Evolutionary conservation across 1,284 basidiomycete species (phyloP).

Genomic region (Irpex lacteus): DNA sequence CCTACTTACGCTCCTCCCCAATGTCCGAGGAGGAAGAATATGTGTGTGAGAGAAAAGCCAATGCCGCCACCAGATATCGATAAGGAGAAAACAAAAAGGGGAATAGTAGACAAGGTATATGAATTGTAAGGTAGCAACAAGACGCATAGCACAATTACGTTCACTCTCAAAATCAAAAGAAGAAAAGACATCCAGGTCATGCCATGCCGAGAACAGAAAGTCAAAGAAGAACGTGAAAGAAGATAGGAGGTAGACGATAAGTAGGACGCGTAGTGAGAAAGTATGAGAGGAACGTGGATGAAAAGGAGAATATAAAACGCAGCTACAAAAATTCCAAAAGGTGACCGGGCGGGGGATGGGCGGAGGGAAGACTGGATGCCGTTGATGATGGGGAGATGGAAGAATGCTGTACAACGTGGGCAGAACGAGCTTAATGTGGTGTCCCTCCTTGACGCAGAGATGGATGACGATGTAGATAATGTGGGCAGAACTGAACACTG

Average conservation of each 20-base stretch:
- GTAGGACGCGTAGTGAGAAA: slow-evolving; percentile 1
- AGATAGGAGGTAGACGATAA: background rate
- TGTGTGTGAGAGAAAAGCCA: background rate
- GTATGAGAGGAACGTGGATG: background rate
- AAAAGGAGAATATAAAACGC: background rate
- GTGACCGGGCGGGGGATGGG: background rate
- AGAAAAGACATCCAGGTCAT: background rate
- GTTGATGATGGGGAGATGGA: background rate
- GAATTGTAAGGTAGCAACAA: slow-evolving; percentile 12
- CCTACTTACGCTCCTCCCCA: background rate
- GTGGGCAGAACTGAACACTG: background rate
- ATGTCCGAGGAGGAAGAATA: background rate
- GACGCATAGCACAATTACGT: slow-evolving; percentile 6
- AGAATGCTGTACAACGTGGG: background rate
- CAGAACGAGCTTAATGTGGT: background rate
- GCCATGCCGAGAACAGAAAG: slow-evolving; percentile 1
- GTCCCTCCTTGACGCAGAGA: background rate
- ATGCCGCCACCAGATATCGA: background rate
- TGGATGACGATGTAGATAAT: slow-evolving; percentile 3
- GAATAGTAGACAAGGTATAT: slow-evolving; percentile 8
- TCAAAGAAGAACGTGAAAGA: background rate
- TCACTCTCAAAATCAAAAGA: background rate
- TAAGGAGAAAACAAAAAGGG: background rate
- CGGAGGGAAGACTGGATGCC: background rate
- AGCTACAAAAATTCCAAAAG: background rate